Base-by-base conservation (phyloP, 2,329 filamentous ascomycete species). In the Mycosphaerella sp. region DNA sequence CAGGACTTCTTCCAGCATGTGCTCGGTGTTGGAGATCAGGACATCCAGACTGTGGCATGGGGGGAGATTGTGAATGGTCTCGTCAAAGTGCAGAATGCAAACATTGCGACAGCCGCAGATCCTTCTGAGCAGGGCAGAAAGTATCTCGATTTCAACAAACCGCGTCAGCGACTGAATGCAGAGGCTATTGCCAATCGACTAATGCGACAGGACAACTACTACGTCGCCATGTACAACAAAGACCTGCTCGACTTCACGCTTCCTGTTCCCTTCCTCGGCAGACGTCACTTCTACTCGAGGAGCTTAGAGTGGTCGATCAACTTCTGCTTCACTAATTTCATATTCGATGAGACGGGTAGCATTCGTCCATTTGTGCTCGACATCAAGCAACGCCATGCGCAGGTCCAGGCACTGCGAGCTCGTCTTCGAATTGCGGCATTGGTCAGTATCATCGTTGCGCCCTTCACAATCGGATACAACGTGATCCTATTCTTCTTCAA, bases 201-300 rank as follows among this genome's bases (percentile, higher is more conserved):
- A 41, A 97, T 98, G 93, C 85, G 93, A 53, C 86, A 88, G 64
- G 91, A 96, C 57, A 98, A 98, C 64, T 98, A 96, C 63, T 80
- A 96, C 56, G 96, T 98, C 62, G 93, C 93, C 4, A 77, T 98
- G 63, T 89, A 97, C 72, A 98, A 98, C 75, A 97, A 98, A 69
- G 93, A 97, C 55, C 81, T 97, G 34, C 71, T 98, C 37, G 85
- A 98, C 65, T 75, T 97, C 41, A 89, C 87, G 0, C 78, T 96
- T 2, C 88, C 89, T 1, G 70, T 98, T 2, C 93, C 93, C 0
- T 90, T 96, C 57, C 64, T 96, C 2, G 80, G 84, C 35, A 83
- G 83, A 39, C 81, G 86, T 17, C 87, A 91, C 57, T 76, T 95
- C 47, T 91, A 96, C 64, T 96, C 93, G 0, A 84, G 85, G 61